These are phyloP conservation scores for Scedosporium minutisporum DNA, from an alignment of 2,329 filamentous ascomycete genomes.

Conservation along the genomic window DNA sequence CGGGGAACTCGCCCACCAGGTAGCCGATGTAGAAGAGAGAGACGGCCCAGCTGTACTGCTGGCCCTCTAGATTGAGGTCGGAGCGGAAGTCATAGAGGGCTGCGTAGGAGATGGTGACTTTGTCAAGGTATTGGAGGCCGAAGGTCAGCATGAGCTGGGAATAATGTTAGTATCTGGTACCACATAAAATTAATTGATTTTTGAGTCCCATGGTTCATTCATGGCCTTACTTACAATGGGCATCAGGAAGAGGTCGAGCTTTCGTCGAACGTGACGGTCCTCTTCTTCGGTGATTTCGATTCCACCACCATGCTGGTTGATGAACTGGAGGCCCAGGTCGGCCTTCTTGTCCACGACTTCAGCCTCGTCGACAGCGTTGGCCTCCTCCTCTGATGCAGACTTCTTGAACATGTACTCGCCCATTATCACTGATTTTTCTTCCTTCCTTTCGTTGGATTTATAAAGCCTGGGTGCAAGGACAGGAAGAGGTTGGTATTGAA, in stretches of 20 bases:
- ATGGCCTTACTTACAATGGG: conserved; percentile 7
- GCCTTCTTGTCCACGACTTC: too few species aligned
- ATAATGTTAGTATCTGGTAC: neutral
- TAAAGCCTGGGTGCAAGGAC: too few species aligned
- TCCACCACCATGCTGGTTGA: too few species aligned
- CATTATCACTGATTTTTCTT: too few species aligned
- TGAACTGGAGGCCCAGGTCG: too few species aligned
- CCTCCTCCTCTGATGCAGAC: too few species aligned
- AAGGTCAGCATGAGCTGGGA: conserved; percentile 19
- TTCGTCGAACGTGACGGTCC: conserved; percentile 17
- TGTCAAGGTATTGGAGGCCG: conserved; percentile 19
- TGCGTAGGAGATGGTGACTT: conserved; percentile 18
- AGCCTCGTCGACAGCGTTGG: too few species aligned
- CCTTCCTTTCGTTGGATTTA: too few species aligned
- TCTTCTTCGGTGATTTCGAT: conserved; percentile 2
- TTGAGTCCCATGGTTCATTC: too few species aligned
- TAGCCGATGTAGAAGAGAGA: conserved; percentile 21
- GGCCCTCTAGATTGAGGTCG: conserved; percentile 18
- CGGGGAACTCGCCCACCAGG: conserved; percentile 21
- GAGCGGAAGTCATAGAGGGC: conserved; percentile 19
- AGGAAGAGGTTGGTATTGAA: too few species aligned
- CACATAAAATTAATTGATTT: too few species aligned
- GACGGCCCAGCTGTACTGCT: conserved; percentile 22
- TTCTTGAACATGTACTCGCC: too few species aligned
- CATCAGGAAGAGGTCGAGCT: conserved; percentile 20